Conservation (phyloP, 768 basidiomycete species). For the Russula compacta region DNA sequence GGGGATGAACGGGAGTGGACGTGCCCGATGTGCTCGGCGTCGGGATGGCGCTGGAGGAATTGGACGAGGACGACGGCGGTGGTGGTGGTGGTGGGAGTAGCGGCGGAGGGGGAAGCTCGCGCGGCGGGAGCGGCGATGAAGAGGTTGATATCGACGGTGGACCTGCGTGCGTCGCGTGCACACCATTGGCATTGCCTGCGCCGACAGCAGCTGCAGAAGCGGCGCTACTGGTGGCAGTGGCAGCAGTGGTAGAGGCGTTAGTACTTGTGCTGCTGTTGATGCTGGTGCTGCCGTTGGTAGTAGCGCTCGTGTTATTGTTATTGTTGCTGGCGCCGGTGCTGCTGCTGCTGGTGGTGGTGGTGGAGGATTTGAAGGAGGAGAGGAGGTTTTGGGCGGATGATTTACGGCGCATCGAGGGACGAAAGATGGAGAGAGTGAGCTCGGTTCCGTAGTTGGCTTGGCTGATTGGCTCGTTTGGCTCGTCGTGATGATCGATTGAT, state of each 20-base stretch:
- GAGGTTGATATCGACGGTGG: no score
- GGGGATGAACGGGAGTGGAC: constrained; percentile 22
- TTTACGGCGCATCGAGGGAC: constrained; percentile 38
- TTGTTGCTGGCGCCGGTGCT: not conserved
- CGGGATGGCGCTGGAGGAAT: constrained; percentile 16
- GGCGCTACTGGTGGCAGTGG: not conserved
- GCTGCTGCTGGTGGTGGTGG: not conserved
- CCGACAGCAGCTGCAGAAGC: not conserved
- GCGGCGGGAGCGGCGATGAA: no score
- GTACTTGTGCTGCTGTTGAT: not conserved
- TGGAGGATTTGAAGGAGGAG: constrained; percentile 51
- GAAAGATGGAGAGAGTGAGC: not conserved
- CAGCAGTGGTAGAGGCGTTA: no score
- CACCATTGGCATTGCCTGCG: not conserved
- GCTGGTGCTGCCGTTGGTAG: not conserved
- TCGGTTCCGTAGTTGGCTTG: not conserved
- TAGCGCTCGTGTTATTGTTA: not conserved
- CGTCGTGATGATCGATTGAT: no score
- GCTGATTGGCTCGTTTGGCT: no score
- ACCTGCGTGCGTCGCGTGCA: not conserved
- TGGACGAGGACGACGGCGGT: constrained; percentile 2
- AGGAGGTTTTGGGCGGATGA: constrained; percentile 80
- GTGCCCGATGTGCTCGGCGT: constrained; percentile 20
- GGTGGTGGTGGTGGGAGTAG: not conserved
- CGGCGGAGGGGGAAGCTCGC: no score